A percentile compares a stretch with the other conserved stretches of the same genome.
These are phyloP conservation scores for Boletus subluridellus DNA, from an alignment of 1,284 basidiomycete genomes.

Conservation along the genomic window DNA sequence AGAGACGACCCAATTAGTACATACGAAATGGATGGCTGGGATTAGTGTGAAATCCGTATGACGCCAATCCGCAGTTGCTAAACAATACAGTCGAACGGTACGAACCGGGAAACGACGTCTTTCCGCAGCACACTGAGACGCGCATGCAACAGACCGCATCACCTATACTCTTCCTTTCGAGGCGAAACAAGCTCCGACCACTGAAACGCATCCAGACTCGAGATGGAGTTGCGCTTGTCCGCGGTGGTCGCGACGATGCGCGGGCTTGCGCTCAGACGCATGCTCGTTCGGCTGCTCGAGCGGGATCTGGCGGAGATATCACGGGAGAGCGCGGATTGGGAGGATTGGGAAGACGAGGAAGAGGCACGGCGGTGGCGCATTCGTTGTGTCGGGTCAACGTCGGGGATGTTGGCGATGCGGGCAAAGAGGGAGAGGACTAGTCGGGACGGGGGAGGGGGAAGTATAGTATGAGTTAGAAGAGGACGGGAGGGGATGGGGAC, in stretches of 20 bases:
- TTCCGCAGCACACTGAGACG: not conserved
- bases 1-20: constrained; percentile 7
- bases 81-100: constrained; percentile 37
- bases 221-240: constrained; percentile 34
- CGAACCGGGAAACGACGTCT: constrained; percentile 26
- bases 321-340: constrained; percentile 22
- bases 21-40: constrained; percentile 1
- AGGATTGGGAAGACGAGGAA: constrained; percentile 54
- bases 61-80: not conserved
- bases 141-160: not conserved
- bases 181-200: constrained; percentile 34
- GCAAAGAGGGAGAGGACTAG: constrained; percentile 73
- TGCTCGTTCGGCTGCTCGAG: constrained; percentile 55
- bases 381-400: constrained; percentile 70
- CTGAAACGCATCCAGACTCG: constrained; percentile 33
- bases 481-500: constrained; percentile 21
- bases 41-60: not conserved
- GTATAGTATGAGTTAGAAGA: not conserved
- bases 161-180: constrained; percentile 29
- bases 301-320: constrained; percentile 22
- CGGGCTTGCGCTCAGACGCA: constrained; percentile 41
- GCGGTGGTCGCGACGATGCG: constrained; percentile 32
- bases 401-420: constrained; percentile 60
- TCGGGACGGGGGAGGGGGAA: not conserved
- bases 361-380: constrained; percentile 71